phyloP scores from a whole-genome alignment of 768 basidiomycete species.

The Dendrothele bispora region DNA sequence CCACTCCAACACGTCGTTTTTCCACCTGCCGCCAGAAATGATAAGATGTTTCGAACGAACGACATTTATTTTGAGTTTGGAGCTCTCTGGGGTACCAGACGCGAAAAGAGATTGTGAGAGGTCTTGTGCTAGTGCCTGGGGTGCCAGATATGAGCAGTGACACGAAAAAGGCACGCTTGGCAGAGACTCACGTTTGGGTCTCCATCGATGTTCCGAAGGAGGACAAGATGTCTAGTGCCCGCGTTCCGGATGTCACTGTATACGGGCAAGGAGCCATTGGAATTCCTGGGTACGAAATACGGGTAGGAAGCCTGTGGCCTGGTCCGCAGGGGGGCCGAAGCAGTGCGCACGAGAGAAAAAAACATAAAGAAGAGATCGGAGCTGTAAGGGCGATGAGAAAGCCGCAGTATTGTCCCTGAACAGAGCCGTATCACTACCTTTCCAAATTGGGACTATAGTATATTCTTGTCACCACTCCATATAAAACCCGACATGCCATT shows the following conservation, averaged over 20 bases:
- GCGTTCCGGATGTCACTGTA: slow-evolving; percentile 74
- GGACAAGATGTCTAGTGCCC: slow-evolving; percentile 55
- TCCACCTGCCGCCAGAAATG: slow-evolving; percentile 66
- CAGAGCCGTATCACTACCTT: background rate
- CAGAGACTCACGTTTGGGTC: slow-evolving; percentile 48
- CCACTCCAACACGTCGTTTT: slow-evolving; percentile 60
- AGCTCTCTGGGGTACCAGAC: slow-evolving; percentile 42
- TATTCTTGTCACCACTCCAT: slow-evolving; percentile 18
- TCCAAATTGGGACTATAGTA: background rate
- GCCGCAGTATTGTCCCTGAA: background rate
- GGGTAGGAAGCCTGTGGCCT: slow-evolving; percentile 22
- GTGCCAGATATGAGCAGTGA: slow-evolving; percentile 10
- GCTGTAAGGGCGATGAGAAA: slow-evolving; percentile 1
- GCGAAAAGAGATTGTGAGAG: slow-evolving; percentile 52
- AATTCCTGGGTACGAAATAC: slow-evolving; percentile 69
- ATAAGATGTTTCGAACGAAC: slow-evolving; percentile 51
- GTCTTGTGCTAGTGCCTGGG: slow-evolving; percentile 63
- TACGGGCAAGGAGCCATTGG: slow-evolving; percentile 67
- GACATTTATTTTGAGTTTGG: slow-evolving; percentile 48
- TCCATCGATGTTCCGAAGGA: slow-evolving; percentile 71
- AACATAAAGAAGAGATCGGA: background rate
- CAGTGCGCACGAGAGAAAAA: slow-evolving; percentile 11
- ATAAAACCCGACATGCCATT: slow-evolving; percentile 27
- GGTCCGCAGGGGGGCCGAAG: slow-evolving; percentile 14
- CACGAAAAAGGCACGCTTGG: background rate